Base-by-base conservation (phyloP, 495 filamentous ascomycete genomes). In the Hamigera avellanea region DNA sequence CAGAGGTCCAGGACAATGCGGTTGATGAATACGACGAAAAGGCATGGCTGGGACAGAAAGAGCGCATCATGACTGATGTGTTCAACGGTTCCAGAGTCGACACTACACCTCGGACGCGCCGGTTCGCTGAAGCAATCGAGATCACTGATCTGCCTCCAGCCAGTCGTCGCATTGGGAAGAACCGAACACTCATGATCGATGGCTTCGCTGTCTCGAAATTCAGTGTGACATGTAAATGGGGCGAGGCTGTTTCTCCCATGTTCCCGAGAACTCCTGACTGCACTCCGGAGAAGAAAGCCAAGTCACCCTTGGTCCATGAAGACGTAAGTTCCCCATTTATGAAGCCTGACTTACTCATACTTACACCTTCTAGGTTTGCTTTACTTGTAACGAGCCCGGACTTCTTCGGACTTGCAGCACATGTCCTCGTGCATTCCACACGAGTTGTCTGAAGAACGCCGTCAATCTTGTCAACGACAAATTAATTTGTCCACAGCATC, bases 171-270 rank as follows among this genome's bases (percentile, higher is more conserved):
- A 55, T 67, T 9, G 72, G 68, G 14, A 80, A 80, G 51, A 69
- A 76, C 35, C 69, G 69, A 3, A 75, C 71, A 0, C 68, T 80
- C 29, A 71, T 73, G 54, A 51, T 80, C 13, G 68, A 74, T 41
- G 76, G 75, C 4, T 77, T 62, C 43, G 64, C 65, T 1, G 65
- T 81, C n/a, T 64, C 56, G 16, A 81, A 78, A 40, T 69, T 76
- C 35, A 76, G 70, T 13, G 47, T 77, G 28, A 52, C 46, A 17
- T 73, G 73, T 45, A 59, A 42, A 5, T 50, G 67, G 32, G 73
- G 72, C 66, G 70, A 76, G 43, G 70, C 74, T 16, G 64, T 78
- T 1, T 6, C 52, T 57, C 18, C 54, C 74, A n/a, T 30, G 28
- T 30, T 30, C n/a, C 5, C 4, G 6, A 15, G 21, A 9, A 23